A percentile compares a stretch with the other conserved stretches of the same genome.
Evolutionary conservation across 202 grass and related monocot species (phyloP).

Genomic region (Miscanthus sacchariflorus): DNA sequence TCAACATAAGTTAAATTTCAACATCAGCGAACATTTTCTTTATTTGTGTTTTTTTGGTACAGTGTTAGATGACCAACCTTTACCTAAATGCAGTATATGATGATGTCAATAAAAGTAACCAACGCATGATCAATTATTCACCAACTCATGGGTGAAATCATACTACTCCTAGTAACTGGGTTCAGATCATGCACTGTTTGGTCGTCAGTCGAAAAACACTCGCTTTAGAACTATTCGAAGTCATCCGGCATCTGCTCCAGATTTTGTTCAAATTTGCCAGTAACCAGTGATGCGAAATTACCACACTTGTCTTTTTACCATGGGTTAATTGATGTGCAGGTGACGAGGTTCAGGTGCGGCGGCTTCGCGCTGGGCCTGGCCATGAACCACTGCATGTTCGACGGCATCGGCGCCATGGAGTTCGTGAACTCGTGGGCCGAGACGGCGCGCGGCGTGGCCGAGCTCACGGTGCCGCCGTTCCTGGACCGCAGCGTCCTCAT

Average conservation of each 20-base stretch:
- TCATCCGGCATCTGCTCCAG: too few species aligned
- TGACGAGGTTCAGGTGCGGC: slow-evolving; percentile 84
- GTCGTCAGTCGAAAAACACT: too few species aligned
- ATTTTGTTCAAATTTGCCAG: neutral
- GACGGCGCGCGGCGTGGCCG: slow-evolving; percentile 59
- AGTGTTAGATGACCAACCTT: too few species aligned
- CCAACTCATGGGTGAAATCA: neutral
- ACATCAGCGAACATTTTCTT: too few species aligned
- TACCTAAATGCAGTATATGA: too few species aligned
- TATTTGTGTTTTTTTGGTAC: too few species aligned
- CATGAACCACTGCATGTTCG: slow-evolving; percentile 96
- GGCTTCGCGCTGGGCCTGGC: slow-evolving; percentile 75
- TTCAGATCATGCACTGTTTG: too few species aligned
- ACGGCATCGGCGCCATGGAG: slow-evolving; percentile 85
- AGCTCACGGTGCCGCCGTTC: slow-evolving; percentile 66
- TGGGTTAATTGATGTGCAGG: neutral
- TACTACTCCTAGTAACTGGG: too few species aligned
- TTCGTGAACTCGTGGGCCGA: slow-evolving; percentile 89
- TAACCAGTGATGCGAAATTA: neutral
- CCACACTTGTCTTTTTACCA: neutral
- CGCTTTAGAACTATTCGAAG: too few species aligned
- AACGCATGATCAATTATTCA: too few species aligned
- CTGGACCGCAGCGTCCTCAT: slow-evolving; percentile 61
- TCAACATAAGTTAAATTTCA: too few species aligned
- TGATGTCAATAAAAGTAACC: too few species aligned